Conservation (phyloP, 2,329 filamentous ascomycete species). For the Aspergillus felis region DNA sequence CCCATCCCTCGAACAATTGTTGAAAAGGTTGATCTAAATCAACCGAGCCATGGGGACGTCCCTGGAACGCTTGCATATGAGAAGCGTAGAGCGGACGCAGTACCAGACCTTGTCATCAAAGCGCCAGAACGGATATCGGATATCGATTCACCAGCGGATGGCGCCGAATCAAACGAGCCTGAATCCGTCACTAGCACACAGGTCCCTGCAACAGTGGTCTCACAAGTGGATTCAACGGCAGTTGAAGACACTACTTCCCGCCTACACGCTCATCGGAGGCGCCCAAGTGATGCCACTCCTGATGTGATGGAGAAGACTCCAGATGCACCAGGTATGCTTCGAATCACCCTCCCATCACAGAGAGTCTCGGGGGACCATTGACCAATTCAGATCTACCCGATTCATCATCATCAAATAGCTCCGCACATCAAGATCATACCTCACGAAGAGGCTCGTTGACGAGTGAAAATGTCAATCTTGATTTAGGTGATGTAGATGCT, state of each 20-base stretch:
- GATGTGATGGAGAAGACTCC: slow-evolving; percentile 41
- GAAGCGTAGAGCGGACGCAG: slow-evolving; percentile 54
- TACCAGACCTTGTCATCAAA: slow-evolving; percentile 55
- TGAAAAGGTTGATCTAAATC: slow-evolving; percentile 56
- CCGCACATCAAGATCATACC: slow-evolving; percentile 38
- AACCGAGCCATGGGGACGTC: slow-evolving; percentile 57
- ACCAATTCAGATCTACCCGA: slow-evolving; percentile 56
- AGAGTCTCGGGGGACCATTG: slow-evolving; percentile 52
- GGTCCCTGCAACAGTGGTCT: slow-evolving; percentile 44
- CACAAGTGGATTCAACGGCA: slow-evolving; percentile 40
- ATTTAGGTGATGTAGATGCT: slow-evolving; percentile 50
- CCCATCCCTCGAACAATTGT: slow-evolving; percentile 58
- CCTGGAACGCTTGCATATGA: slow-evolving; percentile 58
- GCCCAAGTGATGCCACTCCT: slow-evolving; percentile 41
- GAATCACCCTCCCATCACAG: slow-evolving; percentile 25
- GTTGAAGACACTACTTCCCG: slow-evolving; percentile 30
- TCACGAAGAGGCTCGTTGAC: slow-evolving; percentile 39
- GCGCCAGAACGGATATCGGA: slow-evolving; percentile 36
- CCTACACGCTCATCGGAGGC: slow-evolving; percentile 37
- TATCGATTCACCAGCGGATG: slow-evolving; percentile 14
- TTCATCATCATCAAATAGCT: slow-evolving; percentile 50
- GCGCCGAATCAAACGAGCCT: slow-evolving; percentile 19
- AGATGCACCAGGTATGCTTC: slow-evolving; percentile 56
- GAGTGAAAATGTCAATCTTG: slow-evolving; percentile 21
- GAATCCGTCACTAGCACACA: slow-evolving; percentile 11